Evolutionary conservation across 306 rosid genomes (phyloP), one percentile per base, ranked within the genome.

Genomic region (Sindora glabra): DNA sequence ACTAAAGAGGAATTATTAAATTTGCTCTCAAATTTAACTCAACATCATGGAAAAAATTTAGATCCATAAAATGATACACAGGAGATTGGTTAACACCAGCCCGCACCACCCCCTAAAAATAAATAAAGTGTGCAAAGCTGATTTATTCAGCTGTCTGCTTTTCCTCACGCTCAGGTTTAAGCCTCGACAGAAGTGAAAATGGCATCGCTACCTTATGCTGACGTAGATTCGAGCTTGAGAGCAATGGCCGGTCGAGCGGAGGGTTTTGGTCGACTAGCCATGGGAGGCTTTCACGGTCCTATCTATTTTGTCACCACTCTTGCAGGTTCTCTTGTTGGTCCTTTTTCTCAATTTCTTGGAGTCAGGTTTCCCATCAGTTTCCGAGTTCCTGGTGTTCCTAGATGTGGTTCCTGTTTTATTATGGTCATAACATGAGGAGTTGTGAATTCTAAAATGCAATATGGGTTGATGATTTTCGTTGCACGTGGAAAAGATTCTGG

Each of bases 231-330:
- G 10, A 64, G 8, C 25, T 37, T 83, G 67, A 59, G 86, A 56
- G 69, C 73, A 14, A 24, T 86, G 66, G 84, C 90, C 9, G 84
- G 79, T 34, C 49, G 60, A 10, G 86, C 87, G 0, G 88, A 86
- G 77, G 86, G 95, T 7, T 86, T 81, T 39, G 86, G 86, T 19
- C 77, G 80, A 58, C 36, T 16, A 39, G 26, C 95, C 50, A 53
- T 81, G 7, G 95, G 95, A 10, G 95, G 88, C 21, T 79, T 81
- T 15, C 32, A 74, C 49, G 88, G 95, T 10, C 29, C 70, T 13
- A 47, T 86, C 64, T 86, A 78, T 72, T 42, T 10, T 14, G 88
- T 86, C 65, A 78, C 83, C 64, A 54, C 82, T 33, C 80, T 86
- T 44, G 64, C 87, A 65, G 89, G 89, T 69, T 23, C 48, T 3